These are phyloP conservation scores for Lachnellula arida DNA, from an alignment of 2,329 filamentous ascomycete genomes.

Conservation along the genomic window DNA sequence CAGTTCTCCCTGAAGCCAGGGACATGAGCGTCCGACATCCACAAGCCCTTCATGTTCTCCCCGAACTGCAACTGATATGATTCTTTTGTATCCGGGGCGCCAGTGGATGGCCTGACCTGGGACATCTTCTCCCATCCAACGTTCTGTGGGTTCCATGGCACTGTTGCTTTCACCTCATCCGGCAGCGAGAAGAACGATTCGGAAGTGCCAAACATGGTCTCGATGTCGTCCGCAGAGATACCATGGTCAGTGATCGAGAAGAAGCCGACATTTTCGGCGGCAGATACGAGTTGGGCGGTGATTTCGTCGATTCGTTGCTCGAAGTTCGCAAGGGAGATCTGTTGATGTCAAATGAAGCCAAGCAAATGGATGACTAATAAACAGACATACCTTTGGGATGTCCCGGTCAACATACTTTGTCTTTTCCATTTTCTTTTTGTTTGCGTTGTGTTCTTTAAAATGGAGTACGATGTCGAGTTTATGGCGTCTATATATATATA, in stretches of 20 bases:
- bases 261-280: constrained; percentile 52
- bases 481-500: too few relatives aligned
- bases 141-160: constrained; percentile 30
- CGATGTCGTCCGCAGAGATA: constrained; percentile 38
- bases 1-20: constrained; percentile 44
- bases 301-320: constrained; percentile 47
- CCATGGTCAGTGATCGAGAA: constrained; percentile 49
- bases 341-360: background rate
- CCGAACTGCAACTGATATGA: constrained; percentile 51
- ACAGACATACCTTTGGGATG: background rate
- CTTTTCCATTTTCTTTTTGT: background rate
- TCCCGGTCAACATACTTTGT: background rate
- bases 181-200: constrained; percentile 47
- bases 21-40: constrained; percentile 30
- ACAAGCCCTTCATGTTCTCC: constrained; percentile 22
- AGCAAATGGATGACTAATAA: background rate
- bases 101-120: constrained; percentile 50
- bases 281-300: constrained; percentile 44
- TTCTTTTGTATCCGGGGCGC: constrained; percentile 48
- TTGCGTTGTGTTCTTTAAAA: too few relatives aligned
- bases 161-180: constrained; percentile 41
- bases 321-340: constrained; percentile 45
- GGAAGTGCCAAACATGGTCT: constrained; percentile 31
- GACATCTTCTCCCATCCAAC: constrained; percentile 44
- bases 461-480: too few relatives aligned